A percentile compares a stretch with the other conserved stretches of the same genome.
Evolutionary conservation across 371 early-diverging fungal genomes (phyloP).

Genomic region (Syncephalastrum sp.): DNA sequence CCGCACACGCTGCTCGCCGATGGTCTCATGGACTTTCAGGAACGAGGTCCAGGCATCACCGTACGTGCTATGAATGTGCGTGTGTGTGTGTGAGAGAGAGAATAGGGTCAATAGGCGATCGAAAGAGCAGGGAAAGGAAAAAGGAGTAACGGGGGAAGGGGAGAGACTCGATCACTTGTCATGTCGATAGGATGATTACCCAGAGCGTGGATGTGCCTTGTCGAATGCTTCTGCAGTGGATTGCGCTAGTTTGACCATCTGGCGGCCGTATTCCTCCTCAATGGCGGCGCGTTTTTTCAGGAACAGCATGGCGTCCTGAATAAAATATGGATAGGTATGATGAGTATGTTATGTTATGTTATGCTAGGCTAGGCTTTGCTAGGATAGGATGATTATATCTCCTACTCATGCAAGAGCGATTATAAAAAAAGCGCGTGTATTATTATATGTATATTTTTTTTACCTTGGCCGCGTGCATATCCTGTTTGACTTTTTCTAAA

Average conservation of each 20-base stretch:
- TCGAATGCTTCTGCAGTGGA: slow-evolving; percentile 46
- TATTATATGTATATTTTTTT: background rate
- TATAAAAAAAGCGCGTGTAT: background rate
- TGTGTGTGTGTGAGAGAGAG: background rate
- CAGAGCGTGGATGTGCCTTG: slow-evolving; percentile 46
- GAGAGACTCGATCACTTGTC: background rate
- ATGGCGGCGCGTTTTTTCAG: slow-evolving; percentile 59
- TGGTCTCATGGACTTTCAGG: slow-evolving; percentile 70
- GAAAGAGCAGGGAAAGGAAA: background rate
- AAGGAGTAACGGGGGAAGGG: background rate
- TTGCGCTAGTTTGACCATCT: slow-evolving; percentile 51
- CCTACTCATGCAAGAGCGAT: no score
- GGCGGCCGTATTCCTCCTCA: slow-evolving; percentile 61
- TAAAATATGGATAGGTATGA: background rate
- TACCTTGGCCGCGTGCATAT: slow-evolving; percentile 34
- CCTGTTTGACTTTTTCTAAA: slow-evolving; percentile 37
- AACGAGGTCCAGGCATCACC: slow-evolving; percentile 64
- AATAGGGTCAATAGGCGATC: background rate
- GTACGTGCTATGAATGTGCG: slow-evolving; percentile 25
- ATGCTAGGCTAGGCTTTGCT: no score
- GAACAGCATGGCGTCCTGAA: slow-evolving; percentile 52
- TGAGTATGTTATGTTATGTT: no score
- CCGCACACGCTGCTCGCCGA: slow-evolving; percentile 70
- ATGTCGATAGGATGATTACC: slow-evolving; percentile 21
- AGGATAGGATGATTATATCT: no score